Evolutionary conservation across 306 rosid genomes (phyloP), one percentile per base, ranked within the genome.

Genomic region (Lathyrus aphaca): DNA sequence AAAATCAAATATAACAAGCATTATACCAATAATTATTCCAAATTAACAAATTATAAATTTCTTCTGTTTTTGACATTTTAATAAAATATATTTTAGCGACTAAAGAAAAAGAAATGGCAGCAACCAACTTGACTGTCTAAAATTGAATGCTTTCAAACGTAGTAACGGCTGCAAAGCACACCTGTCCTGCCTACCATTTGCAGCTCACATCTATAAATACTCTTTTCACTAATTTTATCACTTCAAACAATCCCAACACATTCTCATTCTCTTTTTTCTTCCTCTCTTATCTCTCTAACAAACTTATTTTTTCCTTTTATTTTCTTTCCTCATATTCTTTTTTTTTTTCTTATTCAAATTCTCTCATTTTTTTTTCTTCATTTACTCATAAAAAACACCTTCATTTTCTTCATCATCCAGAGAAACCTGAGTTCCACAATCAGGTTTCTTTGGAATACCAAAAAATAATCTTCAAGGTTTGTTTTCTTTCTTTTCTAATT

Each of bases 151-250:
- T 75, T 64, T 72, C 53, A 66, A 78, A 77, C 66, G 78, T 78
- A 65, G 78, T 78, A 65, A 43, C 60, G 19, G 73, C 38, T 43
- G 35, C 73, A 80, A 82, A 77, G 49, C 71, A 70, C 71, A 64
- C 45, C 25, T 35, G 50, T 11, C 58, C 58, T 19, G 74, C 72
- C 72, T 48, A 12, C 60, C 51, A 37, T 42, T 39, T 39, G 11
- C 59, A 3, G 50, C 50, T 66, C 27, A 30, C 39, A 30, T 35
- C 54, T 66, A 80, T 77, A 79, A 79, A 75, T 71, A 82, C 17
- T 16, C 63, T 46, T 6, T 48, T 69, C 55, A 63, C 75, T 29
- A 42, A 16, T 64, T 9, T 18, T 60, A 8, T 8, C 17, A 60
- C 71, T 77, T 35, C 37, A 44, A 38, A 73, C 25, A 56, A 66